Conservation (phyloP, 2,329 filamentous ascomycete species). For the Penicillium sp. region DNA sequence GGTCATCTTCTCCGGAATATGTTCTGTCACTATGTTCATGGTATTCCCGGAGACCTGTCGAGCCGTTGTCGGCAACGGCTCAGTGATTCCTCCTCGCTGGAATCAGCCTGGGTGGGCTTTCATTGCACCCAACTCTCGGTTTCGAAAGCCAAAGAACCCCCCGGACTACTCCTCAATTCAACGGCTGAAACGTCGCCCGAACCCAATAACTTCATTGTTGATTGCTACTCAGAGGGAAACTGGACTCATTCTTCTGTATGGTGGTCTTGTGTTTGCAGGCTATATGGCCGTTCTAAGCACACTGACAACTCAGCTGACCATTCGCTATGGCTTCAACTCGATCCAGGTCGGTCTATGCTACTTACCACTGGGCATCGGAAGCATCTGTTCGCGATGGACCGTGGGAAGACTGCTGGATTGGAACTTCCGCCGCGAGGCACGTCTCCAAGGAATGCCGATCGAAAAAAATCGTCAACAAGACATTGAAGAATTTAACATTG, state of each 20-base stretch:
- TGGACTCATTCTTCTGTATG: conserved; percentile 35
- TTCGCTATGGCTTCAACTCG: conserved; percentile 19
- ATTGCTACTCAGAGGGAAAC: conserved; percentile 37
- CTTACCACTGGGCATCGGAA: conserved; percentile 20
- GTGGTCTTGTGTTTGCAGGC: conserved; percentile 44
- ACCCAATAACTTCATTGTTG: conserved; percentile 25
- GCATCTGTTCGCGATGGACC: conserved; percentile 30
- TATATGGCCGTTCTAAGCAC: conserved; percentile 47
- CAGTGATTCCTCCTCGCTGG: conserved; percentile 23
- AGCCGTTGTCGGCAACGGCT: conserved; percentile 40
- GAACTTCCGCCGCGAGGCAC: conserved; percentile 66
- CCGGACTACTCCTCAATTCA: conserved; percentile 13
- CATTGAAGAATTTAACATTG: conserved; percentile 55
- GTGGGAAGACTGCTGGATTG: conserved; percentile 58
- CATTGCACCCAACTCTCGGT: neutral
- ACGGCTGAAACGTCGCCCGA: conserved; percentile 15
- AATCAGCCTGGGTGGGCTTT: conserved; percentile 21
- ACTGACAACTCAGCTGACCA: conserved; percentile 44
- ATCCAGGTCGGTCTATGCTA: conserved; percentile 28
- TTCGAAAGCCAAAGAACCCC: neutral
- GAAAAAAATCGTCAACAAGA: conserved; percentile 49
- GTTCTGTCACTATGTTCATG: conserved; percentile 56
- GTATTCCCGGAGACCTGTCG: conserved; percentile 55
- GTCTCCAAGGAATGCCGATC: conserved; percentile 50
- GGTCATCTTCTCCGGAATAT: conserved; percentile 49